These are phyloP conservation scores for Mortierella sp. DNA, from an alignment of 371 early-diverging fungal species.

Conservation along the genomic window DNA sequence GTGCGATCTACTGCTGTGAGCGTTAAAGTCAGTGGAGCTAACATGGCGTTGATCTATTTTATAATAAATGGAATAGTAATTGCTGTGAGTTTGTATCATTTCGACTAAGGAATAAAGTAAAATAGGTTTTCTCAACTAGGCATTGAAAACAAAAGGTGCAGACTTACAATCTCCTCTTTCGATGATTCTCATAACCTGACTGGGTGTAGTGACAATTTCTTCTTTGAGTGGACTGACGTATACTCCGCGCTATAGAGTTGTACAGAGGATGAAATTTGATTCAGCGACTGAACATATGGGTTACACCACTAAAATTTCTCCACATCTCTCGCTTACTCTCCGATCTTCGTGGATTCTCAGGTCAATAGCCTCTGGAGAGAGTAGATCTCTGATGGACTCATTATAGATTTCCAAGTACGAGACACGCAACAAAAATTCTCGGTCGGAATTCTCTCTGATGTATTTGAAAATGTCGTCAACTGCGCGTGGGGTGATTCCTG, in stretches of 20 bases:
- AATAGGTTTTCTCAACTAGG: not conserved
- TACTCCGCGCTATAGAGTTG: constrained; percentile 77
- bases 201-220: constrained; percentile 87
- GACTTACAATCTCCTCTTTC: constrained; percentile 79
- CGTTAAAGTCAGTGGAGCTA: constrained; percentile 58
- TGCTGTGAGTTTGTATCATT: not conserved
- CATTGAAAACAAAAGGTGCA: not conserved
- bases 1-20: constrained; percentile 59
- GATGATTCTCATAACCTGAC: constrained; percentile 85
- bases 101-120: not conserved
- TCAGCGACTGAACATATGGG: constrained; percentile 6
- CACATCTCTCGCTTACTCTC: constrained; percentile 21
- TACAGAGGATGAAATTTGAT: not conserved
- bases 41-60: constrained; percentile 52
- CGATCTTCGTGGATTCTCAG: constrained; percentile 58
- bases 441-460: constrained; percentile 68
- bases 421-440: constrained; percentile 90
- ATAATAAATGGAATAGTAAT: not conserved
- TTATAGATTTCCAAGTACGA: constrained; percentile 98
- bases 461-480: constrained; percentile 85
- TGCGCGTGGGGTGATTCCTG: constrained; percentile 89
- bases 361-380: constrained; percentile 81
- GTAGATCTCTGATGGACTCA: constrained; percentile 88
- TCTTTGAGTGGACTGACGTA: constrained; percentile 91
- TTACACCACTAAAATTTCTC: constrained; percentile 4